Evolutionary conservation across 371 early-diverging fungal genomes (phyloP).

Genomic region (Encephalitozoon romaleae): DNA sequence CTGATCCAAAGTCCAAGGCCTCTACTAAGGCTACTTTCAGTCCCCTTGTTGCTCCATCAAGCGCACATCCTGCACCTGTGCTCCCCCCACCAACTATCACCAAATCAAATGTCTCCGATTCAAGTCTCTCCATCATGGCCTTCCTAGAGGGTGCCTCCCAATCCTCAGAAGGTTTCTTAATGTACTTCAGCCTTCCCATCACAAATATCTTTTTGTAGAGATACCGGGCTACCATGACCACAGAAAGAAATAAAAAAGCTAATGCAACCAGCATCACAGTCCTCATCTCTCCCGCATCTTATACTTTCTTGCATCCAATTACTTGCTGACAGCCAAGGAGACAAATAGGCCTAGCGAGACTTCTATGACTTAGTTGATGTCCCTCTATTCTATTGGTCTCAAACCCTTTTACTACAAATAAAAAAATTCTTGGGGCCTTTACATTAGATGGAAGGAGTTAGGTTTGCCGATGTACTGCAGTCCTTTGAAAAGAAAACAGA

Average conservation of each 20-base stretch:
- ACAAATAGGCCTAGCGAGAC: background rate
- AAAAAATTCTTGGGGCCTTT: background rate
- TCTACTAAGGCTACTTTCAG: slow-evolving; percentile 88
- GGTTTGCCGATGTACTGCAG: slow-evolving; percentile 18
- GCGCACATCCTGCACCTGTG: slow-evolving; percentile 83
- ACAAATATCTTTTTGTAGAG: slow-evolving; percentile 3
- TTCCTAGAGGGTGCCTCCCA: slow-evolving; percentile 48
- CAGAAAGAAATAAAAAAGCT: background rate
- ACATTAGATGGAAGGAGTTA: slow-evolving; percentile 20
- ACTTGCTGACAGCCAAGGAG: background rate
- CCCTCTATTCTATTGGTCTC: background rate
- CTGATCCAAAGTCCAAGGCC: slow-evolving; percentile 84
- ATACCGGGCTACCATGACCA: slow-evolving; percentile 9
- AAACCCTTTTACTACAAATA: background rate
- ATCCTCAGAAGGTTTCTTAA: background rate
- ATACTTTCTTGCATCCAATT: background rate
- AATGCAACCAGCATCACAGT: background rate
- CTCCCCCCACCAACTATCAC: slow-evolving; percentile 94
- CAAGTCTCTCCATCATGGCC: slow-evolving; percentile 23
- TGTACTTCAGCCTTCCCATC: background rate
- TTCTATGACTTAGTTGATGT: background rate
- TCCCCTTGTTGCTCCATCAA: slow-evolving; percentile 91
- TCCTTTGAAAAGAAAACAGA: slow-evolving; percentile 14
- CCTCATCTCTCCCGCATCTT: background rate
- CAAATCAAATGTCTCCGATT: slow-evolving; percentile 65